Conservation (phyloP, 805 yeast species). For the Hanseniaspora meyeri region DNA sequence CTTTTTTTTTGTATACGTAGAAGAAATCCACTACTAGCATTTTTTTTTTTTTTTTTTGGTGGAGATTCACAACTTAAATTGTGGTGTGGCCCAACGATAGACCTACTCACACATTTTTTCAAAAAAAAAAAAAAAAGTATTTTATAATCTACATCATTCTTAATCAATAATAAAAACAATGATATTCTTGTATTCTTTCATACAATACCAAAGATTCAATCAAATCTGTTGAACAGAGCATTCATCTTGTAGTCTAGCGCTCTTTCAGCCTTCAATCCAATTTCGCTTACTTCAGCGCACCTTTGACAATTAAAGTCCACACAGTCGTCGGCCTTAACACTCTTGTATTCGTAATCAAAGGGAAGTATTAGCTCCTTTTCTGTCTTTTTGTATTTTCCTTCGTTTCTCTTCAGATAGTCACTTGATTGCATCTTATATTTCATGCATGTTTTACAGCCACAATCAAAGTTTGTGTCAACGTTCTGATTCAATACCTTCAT, state of each 20-base stretch:
- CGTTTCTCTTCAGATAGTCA: not conserved
- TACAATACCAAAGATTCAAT: not conserved
- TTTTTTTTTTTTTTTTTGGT: not conserved
- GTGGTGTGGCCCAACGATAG: too few relatives aligned
- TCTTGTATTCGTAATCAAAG: not conserved
- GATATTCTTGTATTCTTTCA: too few relatives aligned
- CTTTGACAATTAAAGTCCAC: not conserved
- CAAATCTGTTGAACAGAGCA: not conserved
- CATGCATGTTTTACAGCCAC: conserved; percentile 5
- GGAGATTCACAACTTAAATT: not conserved
- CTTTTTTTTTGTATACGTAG: not conserved
- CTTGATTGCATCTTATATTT: not conserved
- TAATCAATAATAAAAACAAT: too few relatives aligned
- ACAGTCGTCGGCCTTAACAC: not conserved
- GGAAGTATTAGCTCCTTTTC: not conserved
- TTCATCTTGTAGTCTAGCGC: not conserved
- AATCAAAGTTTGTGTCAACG: conserved; percentile 4
- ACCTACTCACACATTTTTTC: not conserved
- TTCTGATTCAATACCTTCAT: not conserved
- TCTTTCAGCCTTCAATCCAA: not conserved
- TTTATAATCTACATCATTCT: not conserved
- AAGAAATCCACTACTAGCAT: not conserved
- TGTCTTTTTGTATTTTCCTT: not conserved
- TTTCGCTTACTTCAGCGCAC: not conserved
- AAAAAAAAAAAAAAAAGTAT: too few relatives aligned